Evolutionary conservation across 352 stramenopile species (phyloP).

Genomic region (Elongisporangium prolatum): DNA sequence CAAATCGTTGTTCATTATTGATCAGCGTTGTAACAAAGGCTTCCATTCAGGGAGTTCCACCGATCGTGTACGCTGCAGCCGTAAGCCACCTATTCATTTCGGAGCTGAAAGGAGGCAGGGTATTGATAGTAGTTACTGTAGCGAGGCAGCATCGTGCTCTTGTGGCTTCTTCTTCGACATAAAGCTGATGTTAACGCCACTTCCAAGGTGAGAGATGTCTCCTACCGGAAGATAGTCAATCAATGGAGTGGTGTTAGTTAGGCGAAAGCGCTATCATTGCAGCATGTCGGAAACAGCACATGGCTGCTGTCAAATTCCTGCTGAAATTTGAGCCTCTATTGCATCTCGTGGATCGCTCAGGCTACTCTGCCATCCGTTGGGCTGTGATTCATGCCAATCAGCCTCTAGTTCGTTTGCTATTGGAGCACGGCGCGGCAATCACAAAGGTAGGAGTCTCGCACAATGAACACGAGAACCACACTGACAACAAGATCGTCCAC

Average conservation of each 20-base stretch:
- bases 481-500: neutral
- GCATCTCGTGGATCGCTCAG: constrained; percentile 34
- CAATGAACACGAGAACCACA: neutral
- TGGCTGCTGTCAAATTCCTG: constrained; percentile 28
- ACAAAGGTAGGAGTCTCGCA: constrained; percentile 13
- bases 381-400: constrained; percentile 29
- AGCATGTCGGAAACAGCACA: constrained; percentile 43
- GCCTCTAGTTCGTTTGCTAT: constrained; percentile 27
- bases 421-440: constrained; percentile 38
- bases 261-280: constrained; percentile 46
- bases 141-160: constrained; percentile 37
- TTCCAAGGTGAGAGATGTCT: constrained; percentile 21
- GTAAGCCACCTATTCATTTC: constrained; percentile 7
- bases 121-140: constrained; percentile 4
- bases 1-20: neutral
- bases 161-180: constrained; percentile 50
- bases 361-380: constrained; percentile 51
- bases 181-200: constrained; percentile 52
- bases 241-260: constrained; percentile 16
- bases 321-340: constrained; percentile 30
- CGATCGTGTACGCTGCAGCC: constrained; percentile 60
- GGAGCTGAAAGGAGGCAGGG: neutral
- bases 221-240: neutral
- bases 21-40: neutral
- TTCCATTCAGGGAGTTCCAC: constrained; percentile 30